Conservation (phyloP, 2,329 filamentous ascomycete genomes). For the Thelonectria blattea region DNA sequence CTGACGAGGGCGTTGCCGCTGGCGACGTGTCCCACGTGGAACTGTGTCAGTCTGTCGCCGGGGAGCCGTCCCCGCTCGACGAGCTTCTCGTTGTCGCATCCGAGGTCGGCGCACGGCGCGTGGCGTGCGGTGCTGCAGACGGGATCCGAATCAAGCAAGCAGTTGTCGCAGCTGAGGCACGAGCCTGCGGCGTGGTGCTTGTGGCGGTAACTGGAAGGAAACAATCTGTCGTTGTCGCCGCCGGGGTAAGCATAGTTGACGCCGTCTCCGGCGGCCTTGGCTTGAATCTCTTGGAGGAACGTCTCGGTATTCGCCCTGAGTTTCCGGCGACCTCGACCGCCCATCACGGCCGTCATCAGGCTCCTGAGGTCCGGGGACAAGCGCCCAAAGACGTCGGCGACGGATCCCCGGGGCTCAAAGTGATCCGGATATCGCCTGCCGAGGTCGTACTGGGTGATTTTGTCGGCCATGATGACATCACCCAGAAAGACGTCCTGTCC, state of each 20-base stretch:
- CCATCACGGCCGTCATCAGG: not conserved
- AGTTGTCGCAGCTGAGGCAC: not conserved
- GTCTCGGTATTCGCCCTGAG: not conserved
- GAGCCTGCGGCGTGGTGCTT: not conserved
- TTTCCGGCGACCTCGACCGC: not conserved
- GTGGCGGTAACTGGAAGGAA: not conserved
- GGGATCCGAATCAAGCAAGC: not conserved
- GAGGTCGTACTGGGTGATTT: conserved; percentile 38
- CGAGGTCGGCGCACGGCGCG: not conserved
- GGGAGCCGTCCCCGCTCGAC: not conserved
- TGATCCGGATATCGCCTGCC: conserved; percentile 28
- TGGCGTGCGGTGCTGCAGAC: not conserved
- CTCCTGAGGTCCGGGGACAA: not conserved
- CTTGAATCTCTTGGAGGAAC: not conserved
- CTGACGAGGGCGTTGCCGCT: not conserved
- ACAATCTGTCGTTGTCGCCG: not conserved
- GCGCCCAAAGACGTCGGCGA: conserved; percentile 32
- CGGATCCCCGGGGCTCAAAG: conserved; percentile 33
- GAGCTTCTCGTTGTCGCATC: not conserved
- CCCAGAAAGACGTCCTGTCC: conserved; percentile 37
- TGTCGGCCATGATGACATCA: conserved; percentile 42
- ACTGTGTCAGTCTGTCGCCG: not conserved
- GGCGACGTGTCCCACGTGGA: not conserved
- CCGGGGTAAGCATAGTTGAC: not conserved
- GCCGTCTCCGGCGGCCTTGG: not conserved